Evolutionary conservation across 306 rosid species (phyloP), one percentile per base, ranked within the genome.

Genomic region (Adenanthera pavonina): DNA sequence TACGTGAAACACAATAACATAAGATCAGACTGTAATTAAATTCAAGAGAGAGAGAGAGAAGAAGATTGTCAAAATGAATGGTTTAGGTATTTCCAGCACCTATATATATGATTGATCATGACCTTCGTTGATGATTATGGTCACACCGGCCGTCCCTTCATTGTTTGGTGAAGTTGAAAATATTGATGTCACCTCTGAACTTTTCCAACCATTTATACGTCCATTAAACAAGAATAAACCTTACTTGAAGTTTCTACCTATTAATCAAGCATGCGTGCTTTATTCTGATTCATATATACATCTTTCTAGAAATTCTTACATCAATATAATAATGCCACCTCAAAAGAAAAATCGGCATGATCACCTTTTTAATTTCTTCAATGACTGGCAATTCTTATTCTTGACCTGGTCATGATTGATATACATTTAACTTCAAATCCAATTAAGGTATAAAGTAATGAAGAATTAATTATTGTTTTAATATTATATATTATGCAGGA

Each of bases 401-500:
- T 34, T 67, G 64, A 44, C 60, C 49, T 38, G 25, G 41, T 44
- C 30, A 25, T 5, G 38, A 12, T 46, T 59, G 16, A 54, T 60
- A 8, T 8, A 46, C 12, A 8, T 12, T 10, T 4, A 2, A 5
- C 66, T 20, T 30, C 16, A 60, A 60, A 60, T 60, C 38, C 66
- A 60, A 60, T 10, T 60, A 10, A 60, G 34, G 34, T 10, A 11
- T 59, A 10, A 57, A 57, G 4, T 8, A 59, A 25, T 19, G 65
- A 19, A 5, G 34, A 59, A 59, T 59, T 25, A 25, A 25, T 25
- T 25, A 25, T 43, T 59, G 65, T 59, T 68, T 40, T 36, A n/a
- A 78, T 85, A 8, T 20, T 4, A 60, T 30, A 4, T 7, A 56
- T 38, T 38, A 64, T 86, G 84, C 90, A 90, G 94, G 97, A 33